Percentiles rank a stretch among this genome's conserved stretches.
phyloP scores from a whole-genome alignment of 2,329 filamentous ascomycete genomes.

The Cercospora beticola region DNA sequence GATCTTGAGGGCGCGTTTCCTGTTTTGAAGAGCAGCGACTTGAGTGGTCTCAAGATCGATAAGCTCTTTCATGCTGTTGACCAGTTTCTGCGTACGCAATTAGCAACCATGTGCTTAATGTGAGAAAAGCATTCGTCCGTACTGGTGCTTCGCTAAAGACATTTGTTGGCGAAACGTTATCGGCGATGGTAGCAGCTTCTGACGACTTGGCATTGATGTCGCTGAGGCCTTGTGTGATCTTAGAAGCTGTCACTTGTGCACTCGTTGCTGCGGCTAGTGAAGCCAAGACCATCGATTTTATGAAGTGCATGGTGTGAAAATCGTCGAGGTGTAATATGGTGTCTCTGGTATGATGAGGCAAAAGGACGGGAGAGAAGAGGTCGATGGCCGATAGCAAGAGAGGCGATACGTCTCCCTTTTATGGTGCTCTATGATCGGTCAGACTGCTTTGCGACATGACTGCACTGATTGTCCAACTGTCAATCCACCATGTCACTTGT shows the following conservation, averaged over 20 bases:
- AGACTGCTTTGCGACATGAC: too few species aligned
- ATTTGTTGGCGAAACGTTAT: not conserved
- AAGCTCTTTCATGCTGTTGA: not conserved
- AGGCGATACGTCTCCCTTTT: too few species aligned
- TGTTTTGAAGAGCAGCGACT: not conserved
- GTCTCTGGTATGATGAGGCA: too few species aligned
- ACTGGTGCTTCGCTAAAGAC: not conserved
- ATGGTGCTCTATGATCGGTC: too few species aligned
- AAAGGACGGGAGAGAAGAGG: too few species aligned
- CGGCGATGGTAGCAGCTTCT: not conserved
- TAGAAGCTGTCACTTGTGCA: not conserved
- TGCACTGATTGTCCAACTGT: too few species aligned
- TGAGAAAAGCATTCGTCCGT: not conserved
- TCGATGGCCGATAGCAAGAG: too few species aligned
- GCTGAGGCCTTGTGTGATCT: not conserved
- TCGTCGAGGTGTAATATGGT: too few species aligned
- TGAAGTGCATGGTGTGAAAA: not conserved
- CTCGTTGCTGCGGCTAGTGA: not conserved
- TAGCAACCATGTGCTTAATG: not conserved
- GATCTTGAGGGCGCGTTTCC: not conserved
- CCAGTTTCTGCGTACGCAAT: not conserved
- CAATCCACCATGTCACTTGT: too few species aligned
- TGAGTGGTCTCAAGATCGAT: not conserved
- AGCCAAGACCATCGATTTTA: not conserved
- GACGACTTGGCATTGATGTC: not conserved